These are phyloP conservation scores for Mortierella sp. DNA, from an alignment of 371 early-diverging fungal species.

Conservation along the genomic window DNA sequence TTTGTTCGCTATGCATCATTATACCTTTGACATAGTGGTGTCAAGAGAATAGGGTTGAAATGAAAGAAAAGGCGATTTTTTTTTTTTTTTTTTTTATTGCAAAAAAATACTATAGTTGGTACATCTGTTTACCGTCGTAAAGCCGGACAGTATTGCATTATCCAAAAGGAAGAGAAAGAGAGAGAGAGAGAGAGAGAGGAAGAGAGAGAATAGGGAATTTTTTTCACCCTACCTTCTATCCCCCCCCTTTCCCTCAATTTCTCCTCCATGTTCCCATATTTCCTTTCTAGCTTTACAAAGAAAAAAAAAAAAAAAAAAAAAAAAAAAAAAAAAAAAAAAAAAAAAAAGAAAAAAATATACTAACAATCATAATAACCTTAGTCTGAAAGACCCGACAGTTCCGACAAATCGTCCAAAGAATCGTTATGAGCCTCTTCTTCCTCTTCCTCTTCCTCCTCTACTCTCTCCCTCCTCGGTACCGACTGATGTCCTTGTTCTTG, in stretches of 20 bases:
- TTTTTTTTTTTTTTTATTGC: no score
- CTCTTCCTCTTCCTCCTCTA: constrained; percentile 3
- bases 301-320: constrained; percentile 3
- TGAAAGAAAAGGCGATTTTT: no score
- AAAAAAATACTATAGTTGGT: no score
- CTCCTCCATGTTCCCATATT: background rate
- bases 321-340: background rate
- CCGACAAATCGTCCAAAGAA: constrained; percentile 51
- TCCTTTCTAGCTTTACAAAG: background rate
- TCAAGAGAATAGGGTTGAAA: no score
- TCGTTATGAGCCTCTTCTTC: constrained; percentile 34
- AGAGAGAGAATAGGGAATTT: background rate
- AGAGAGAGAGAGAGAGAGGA: background rate
- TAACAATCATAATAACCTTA: background rate
- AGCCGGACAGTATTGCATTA: no score
- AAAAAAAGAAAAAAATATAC: no score
- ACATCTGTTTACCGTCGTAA: no score
- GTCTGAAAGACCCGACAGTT: constrained; percentile 50
- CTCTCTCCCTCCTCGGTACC: background rate
- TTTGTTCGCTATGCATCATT: no score
- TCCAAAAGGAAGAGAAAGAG: background rate
- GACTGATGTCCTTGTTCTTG: background rate
- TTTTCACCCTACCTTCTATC: background rate
- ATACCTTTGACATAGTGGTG: no score
- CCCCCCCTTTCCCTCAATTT: background rate